Conservation (phyloP, 805 yeast species). For the Teunomyces panamensis region DNA sequence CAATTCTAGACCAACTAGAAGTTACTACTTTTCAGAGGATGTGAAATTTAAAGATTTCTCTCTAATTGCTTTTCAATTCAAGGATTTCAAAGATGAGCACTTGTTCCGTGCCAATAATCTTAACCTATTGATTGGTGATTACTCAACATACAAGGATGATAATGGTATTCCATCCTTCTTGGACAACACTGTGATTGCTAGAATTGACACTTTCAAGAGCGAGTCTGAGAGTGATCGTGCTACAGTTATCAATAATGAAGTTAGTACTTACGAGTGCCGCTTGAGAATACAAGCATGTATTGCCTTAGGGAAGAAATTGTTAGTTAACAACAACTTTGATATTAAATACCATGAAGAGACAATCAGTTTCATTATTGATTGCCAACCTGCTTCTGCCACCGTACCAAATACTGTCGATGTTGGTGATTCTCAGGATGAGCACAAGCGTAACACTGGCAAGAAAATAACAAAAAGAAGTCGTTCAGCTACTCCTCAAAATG, state of each 20-base stretch:
- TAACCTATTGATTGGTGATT: conserved; percentile 20
- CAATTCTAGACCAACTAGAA: conserved; percentile 44
- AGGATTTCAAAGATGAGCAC: conserved; percentile 59
- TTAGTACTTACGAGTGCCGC: conserved; percentile 22
- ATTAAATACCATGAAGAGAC: conserved; percentile 3
- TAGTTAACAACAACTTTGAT: conserved; percentile 11
- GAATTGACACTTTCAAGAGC: conserved; percentile 6
- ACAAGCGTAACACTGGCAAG: conserved; percentile 1
- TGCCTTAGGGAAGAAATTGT: conserved; percentile 19
- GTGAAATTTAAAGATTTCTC: conserved; percentile 58
- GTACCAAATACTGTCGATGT: background rate
- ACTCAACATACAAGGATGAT: conserved; percentile 10
- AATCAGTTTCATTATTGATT: background rate
- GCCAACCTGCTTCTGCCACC: background rate
- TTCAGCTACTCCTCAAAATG: background rate
- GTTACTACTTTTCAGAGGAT: conserved; percentile 62
- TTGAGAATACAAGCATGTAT: conserved; percentile 26
- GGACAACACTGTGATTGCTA: conserved; percentile 16
- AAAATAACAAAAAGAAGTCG: conserved; percentile 6
- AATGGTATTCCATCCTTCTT: conserved; percentile 18
- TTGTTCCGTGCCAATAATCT: conserved; percentile 30
- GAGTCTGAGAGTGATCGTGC: background rate
- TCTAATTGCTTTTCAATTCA: conserved; percentile 51
- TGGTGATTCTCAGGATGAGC: conserved; percentile 4
- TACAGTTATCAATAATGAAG: background rate